Evolutionary conservation across 208 protist genomes (phyloP).

Genomic region (Acanthamoeba culbertsoni): DNA sequence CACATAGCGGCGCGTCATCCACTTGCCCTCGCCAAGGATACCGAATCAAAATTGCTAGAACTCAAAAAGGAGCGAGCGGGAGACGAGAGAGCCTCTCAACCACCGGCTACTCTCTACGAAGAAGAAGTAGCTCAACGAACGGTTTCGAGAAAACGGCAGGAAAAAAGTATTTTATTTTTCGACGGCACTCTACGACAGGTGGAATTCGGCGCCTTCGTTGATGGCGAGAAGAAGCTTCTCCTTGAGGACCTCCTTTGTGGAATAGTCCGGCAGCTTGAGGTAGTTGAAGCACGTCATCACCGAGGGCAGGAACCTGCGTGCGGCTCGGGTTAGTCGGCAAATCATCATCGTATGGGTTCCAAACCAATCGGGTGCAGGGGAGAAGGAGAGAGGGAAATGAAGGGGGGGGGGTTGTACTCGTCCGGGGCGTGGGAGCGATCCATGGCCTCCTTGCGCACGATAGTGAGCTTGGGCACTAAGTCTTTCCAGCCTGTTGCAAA

Average conservation of each 20-base stretch:
- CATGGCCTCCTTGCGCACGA: conserved; percentile 66
- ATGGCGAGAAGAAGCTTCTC: conserved; percentile 78
- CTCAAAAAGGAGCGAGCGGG: no score
- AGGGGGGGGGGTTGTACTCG: background rate
- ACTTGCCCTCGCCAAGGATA: no score
- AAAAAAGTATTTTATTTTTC: no score
- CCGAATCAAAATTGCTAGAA: no score
- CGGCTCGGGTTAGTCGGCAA: background rate
- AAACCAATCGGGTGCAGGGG: background rate
- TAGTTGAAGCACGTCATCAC: conserved; percentile 85
- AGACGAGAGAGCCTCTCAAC: no score
- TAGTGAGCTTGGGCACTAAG: conserved; percentile 69
- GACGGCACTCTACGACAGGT: no score
- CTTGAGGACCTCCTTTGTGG: conserved; percentile 72
- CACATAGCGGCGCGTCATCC: no score
- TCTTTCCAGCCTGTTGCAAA: conserved; percentile 28
- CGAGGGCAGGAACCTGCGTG: conserved; percentile 50
- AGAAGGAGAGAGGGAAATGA: background rate
- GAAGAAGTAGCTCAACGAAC: no score
- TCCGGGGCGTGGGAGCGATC: conserved; percentile 55
- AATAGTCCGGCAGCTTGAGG: conserved; percentile 84
- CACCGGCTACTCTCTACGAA: no score
- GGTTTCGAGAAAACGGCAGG: no score
- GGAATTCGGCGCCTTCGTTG: conserved; percentile 76
- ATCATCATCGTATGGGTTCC: no score